Percentiles rank a stretch among this genome's conserved stretches.
These are phyloP conservation scores for Hanseniaspora lindneri DNA, from an alignment of 805 yeast genomes.

Conservation along the genomic window DNA sequence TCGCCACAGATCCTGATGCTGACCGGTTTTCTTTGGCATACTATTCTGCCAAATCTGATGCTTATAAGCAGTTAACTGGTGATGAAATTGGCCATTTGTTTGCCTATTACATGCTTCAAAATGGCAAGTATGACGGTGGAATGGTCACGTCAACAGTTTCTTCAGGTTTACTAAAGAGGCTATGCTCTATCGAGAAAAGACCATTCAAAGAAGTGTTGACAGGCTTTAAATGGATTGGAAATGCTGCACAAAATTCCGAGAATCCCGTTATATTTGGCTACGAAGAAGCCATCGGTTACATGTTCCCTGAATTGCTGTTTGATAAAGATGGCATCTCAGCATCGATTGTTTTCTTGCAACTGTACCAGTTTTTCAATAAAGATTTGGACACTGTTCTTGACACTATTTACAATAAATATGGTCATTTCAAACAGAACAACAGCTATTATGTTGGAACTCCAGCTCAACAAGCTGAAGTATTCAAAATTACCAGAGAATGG, in stretches of 20 bases:
- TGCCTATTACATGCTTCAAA: constrained; percentile 45
- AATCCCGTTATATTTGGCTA: constrained; percentile 69
- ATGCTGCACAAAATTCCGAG: constrained; percentile 65
- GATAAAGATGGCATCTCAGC: constrained; percentile 93
- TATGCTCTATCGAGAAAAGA: constrained; percentile 54
- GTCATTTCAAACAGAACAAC: constrained; percentile 73
- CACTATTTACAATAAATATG: constrained; percentile 51
- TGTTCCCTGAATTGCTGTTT: constrained; percentile 63
- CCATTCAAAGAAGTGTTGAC: constrained; percentile 72
- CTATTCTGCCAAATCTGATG: constrained; percentile 29
- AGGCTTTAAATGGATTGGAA: constrained; percentile 97
- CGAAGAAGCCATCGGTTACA: constrained; percentile 93
- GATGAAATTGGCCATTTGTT: constrained; percentile 82
- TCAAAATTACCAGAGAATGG: constrained; percentile 5
- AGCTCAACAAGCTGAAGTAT: background rate
- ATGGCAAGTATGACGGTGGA: constrained; percentile 31
- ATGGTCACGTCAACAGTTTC: constrained; percentile 85
- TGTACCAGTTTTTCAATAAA: constrained; percentile 42
- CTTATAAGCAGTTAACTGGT: constrained; percentile 72
- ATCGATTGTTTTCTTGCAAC: constrained; percentile 58
- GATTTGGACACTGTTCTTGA: constrained; percentile 37
- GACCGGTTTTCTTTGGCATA: constrained; percentile 69
- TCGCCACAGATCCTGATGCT: constrained; percentile 96
- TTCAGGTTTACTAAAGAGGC: constrained; percentile 59
- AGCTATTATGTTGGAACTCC: constrained; percentile 55